Base-by-base conservation (phyloP, 2,329 filamentous ascomycete species). In the Raffaelea albimanens region DNA sequence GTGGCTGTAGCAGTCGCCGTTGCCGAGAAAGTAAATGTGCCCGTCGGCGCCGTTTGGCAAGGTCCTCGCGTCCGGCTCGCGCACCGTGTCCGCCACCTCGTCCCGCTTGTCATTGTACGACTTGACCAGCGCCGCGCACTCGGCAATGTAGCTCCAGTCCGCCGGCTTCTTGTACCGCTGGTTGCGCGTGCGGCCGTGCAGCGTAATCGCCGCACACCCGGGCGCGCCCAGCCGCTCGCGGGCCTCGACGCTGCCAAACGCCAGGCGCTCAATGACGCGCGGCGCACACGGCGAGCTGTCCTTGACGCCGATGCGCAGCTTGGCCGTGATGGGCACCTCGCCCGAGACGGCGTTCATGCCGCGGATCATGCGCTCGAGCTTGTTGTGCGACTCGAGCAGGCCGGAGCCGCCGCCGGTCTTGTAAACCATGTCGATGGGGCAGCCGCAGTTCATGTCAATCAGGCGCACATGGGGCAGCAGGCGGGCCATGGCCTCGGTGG, bases 381-480 rank as follows among this genome's bases (percentile, higher is more conserved):
- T 97, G 49, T 81, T 81, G 25, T 80, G 86, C 46, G 83, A 75
- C 58, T 98, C 93, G n/a, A 98, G 80, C 16, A 98, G 78, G 2
- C 87, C 91, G 19, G 91, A 95, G 4, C 93, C 93, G 38, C 87
- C 88, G 44, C 93, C 93, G 41, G 84, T 76, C 57, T 89, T 82
- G 71, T 81, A 97, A 45, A 98, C 83, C 57, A 96, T 79, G 61
- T 98, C 93, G 60, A 98, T 96, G 4, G 93, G 93, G 61, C 93
- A 98, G 40, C 93, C 93, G 58, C 91, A 97, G 70, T 98, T 98
- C 56, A 98, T 72, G 60, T 98, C 93, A 54, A 98, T 86, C 36
- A 95, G 80, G 33, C 93, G 86, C 19, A 98, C 75, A 57, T 88
- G 80, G 3, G 93, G 90, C 49, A 90, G 82, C 53, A 85, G 80